Evolutionary conservation across 2,329 filamentous ascomycete species (phyloP).

Genomic region (Verticillium zaregamsianum): DNA sequence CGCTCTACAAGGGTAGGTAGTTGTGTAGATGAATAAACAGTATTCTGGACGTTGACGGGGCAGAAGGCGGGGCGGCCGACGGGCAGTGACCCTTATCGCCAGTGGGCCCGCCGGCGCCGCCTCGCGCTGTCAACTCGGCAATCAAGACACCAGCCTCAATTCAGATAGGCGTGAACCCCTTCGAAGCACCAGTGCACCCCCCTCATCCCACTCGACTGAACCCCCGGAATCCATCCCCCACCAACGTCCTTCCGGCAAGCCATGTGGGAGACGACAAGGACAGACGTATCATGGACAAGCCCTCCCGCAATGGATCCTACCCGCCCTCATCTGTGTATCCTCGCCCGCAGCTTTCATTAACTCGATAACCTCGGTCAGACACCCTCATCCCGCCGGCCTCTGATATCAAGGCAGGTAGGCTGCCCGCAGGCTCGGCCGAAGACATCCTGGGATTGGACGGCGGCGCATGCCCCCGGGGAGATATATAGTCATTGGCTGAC

Average conservation of each 20-base stretch:
- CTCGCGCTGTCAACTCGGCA: background rate
- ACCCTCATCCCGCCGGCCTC: background rate
- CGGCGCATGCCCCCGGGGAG: background rate
- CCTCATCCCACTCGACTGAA: background rate
- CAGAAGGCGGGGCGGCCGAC: background rate
- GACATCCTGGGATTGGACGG: background rate
- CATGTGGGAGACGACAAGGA: background rate
- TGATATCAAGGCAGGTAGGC: background rate
- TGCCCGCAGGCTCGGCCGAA: slow-evolving; percentile 1
- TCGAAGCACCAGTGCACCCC: background rate
- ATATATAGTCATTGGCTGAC: background rate
- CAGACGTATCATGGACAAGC: background rate
- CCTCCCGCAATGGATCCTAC: background rate
- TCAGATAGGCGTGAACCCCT: background rate
- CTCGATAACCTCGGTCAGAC: background rate
- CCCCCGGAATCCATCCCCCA: background rate
- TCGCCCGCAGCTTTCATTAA: background rate
- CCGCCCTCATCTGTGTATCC: background rate
- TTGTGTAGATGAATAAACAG: background rate
- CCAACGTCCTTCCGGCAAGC: background rate
- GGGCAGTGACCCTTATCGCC: background rate
- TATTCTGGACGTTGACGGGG: background rate
- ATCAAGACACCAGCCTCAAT: background rate
- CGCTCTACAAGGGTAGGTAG: background rate
- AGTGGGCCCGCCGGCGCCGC: background rate